Evolutionary conservation across 1,284 basidiomycete genomes (phyloP).

Genomic region (Amylostereum areolatum): DNA sequence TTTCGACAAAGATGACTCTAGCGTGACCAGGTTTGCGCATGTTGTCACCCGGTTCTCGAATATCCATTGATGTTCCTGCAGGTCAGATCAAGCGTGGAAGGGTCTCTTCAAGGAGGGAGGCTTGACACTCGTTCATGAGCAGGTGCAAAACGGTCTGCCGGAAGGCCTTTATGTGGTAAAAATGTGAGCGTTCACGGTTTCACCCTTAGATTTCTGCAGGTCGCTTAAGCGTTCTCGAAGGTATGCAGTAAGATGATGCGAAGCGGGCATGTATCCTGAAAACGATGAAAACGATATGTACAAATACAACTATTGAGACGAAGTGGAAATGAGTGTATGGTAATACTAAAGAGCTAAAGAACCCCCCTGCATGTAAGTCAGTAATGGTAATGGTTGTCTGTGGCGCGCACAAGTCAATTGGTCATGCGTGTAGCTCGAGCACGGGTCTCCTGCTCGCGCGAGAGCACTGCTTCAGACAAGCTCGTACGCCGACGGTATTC

Average conservation of each 20-base stretch:
- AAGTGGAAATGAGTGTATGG: no score
- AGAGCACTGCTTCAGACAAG: constrained; percentile 40
- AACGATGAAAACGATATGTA: not conserved
- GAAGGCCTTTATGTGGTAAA: constrained; percentile 77
- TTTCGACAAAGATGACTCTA: constrained; percentile 86
- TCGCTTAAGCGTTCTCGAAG: not conserved
- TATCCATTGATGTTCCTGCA: constrained; percentile 22
- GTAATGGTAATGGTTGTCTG: no score
- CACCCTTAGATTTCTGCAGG: not conserved
- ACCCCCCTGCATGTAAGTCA: no score
- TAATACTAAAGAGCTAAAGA: not conserved
- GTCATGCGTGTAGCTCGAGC: no score
- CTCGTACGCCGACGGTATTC: constrained; percentile 39
- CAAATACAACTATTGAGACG: no score
- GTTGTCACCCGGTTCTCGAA: not conserved
- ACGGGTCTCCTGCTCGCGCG: constrained; percentile 14
- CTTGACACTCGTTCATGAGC: constrained; percentile 60
- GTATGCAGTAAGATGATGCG: constrained; percentile 4
- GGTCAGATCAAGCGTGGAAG: constrained; percentile 83
- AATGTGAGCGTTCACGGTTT: constrained; percentile 46
- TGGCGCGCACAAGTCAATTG: no score
- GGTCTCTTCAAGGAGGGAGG: constrained; percentile 66
- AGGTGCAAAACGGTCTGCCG: constrained; percentile 76
- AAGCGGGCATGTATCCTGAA: no score
- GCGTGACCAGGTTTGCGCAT: constrained; percentile 66